phyloP scores from a whole-genome alignment of 257 asterid species.

The Craterostigma plantagineum region DNA sequence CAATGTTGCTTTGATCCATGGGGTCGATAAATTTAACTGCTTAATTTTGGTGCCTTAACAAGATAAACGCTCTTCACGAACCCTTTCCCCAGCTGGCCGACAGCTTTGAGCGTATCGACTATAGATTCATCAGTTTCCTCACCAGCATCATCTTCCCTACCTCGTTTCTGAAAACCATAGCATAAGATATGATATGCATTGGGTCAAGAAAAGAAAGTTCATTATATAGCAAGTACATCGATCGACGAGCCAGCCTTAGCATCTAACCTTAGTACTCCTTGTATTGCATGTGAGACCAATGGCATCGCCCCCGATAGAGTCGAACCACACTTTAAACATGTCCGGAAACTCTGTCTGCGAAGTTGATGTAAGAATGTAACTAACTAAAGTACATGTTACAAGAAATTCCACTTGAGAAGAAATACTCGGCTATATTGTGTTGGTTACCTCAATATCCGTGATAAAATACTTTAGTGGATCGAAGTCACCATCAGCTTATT shows the following conservation, averaged over 20 bases:
- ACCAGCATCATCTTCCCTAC: slow-evolving; percentile 22
- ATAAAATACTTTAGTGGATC: slow-evolving; percentile 60
- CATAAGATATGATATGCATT: too few relatives aligned
- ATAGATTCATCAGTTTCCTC: slow-evolving; percentile 32
- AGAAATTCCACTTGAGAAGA: slow-evolving; percentile 2
- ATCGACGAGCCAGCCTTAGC: not conserved
- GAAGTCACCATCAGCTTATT: slow-evolving; percentile 75
- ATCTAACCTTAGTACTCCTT: slow-evolving; percentile 35
- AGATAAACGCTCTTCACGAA: slow-evolving; percentile 53
- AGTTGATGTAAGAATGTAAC: not conserved
- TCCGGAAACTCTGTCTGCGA: slow-evolving; percentile 55
- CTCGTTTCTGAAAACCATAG: slow-evolving; percentile 84
- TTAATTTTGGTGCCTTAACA: slow-evolving; percentile 46
- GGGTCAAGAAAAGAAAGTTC: not conserved
- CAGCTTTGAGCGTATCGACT: slow-evolving; percentile 29
- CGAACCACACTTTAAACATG: slow-evolving; percentile 76
- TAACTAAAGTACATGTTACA: too few relatives aligned
- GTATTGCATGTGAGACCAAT: slow-evolving; percentile 69
- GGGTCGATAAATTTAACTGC: slow-evolving; percentile 10
- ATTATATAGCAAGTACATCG: not conserved
- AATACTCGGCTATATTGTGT: slow-evolving; percentile 3
- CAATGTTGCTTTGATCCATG: too few relatives aligned
- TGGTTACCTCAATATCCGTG: slow-evolving; percentile 61
- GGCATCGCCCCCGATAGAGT: slow-evolving; percentile 85
- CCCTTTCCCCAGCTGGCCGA: slow-evolving; percentile 82